Percentiles rank a stretch among this genome's conserved stretches.
These are phyloP conservation scores for Suhomyces guaymorum DNA, from an alignment of 1,139 yeast species.

Conservation along the genomic window DNA sequence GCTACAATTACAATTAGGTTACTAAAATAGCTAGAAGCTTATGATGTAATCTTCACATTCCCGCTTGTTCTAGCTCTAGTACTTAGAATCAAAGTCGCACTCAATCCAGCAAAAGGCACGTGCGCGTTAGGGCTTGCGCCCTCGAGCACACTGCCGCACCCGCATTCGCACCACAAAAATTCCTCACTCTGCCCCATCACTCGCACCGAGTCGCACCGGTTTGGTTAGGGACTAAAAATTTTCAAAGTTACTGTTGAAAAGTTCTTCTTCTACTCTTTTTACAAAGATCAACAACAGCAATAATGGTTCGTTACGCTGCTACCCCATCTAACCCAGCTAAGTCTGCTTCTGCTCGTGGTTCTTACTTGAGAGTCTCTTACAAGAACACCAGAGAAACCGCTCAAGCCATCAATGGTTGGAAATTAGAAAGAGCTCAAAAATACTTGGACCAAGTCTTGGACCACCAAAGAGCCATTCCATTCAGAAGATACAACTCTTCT, in stretches of 20 bases:
- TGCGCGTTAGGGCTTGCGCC: slow-evolving; percentile 12
- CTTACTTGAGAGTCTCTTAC: slow-evolving; percentile 98
- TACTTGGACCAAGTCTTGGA: slow-evolving; percentile 96
- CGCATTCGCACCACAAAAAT: slow-evolving; percentile 3
- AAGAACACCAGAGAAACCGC: slow-evolving; percentile 99
- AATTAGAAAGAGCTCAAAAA: slow-evolving; percentile 90
- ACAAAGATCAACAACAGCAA: slow-evolving; percentile 17
- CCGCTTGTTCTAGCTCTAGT: no score
- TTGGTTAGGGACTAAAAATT: slow-evolving; percentile 12
- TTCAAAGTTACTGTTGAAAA: slow-evolving; percentile 12
- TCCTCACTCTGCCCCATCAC: neutral
- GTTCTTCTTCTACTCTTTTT: slow-evolving; percentile 13
- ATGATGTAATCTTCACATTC: no score
- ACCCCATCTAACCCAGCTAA: slow-evolving; percentile 99
- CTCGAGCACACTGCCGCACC: slow-evolving; percentile 2
- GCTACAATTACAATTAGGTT: no score
- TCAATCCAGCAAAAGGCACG: no score
- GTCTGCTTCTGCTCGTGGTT: slow-evolving; percentile 99
- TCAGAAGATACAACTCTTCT: slow-evolving; percentile 96
- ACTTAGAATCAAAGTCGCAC: no score
- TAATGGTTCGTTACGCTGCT: slow-evolving; percentile 89
- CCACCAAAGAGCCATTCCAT: slow-evolving; percentile 99
- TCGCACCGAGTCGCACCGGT: slow-evolving; percentile 13
- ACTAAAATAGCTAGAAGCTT: no score
- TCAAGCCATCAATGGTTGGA: slow-evolving; percentile 98